Base-by-base conservation (phyloP, 2,329 filamentous ascomycete species). In the Lecanosticta acicola region DNA sequence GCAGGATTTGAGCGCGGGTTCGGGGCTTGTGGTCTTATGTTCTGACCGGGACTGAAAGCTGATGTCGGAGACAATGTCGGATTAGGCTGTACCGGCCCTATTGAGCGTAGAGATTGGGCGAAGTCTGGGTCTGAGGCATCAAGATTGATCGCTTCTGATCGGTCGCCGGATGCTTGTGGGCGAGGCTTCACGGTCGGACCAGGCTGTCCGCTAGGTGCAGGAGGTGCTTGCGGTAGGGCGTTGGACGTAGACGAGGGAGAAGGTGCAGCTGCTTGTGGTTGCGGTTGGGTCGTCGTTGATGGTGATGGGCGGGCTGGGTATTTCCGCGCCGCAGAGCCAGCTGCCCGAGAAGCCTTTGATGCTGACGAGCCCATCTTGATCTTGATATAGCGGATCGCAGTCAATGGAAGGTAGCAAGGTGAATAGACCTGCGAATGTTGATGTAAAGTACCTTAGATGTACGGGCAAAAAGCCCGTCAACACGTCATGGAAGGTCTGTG, bases 81-180 rank as follows among this genome's bases (percentile, higher is more conserved):
- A 48, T 74, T 75, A 21, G 77, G 77, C 43, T 73, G 74, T 5
- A 81, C 79, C 44, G 77, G 73, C 46, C 79, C 80, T 47, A 83
- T 69, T 37, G 67, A 69, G 57, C 82, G 85, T 51, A 97, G 86
- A 54, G 89, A 94, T 62, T 80, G 83, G 74, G 90, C 85, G 79
- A 75, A 91, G 59, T 76, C 71, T 1, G 79, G 78, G 59, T 83
- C 79, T 48, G 73, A 74, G 45, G 72, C 78, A 59, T 83, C 80
- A 58, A 79, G 71, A 55, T 81, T 76, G 51, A 82, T 75, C 40
- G 74, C 76, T 61, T 69, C 63, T 40, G 67, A 66, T 43, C 67
- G 66, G 2, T 57, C 56, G 26, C 55, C 57, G 40, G 62, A 66
- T 26, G 69, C 68, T 52, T 64, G 66, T 13, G 61, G 62, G 46